These are phyloP conservation scores for Torulaspora indica DNA, from an alignment of 805 yeast genomes.

Conservation along the genomic window DNA sequence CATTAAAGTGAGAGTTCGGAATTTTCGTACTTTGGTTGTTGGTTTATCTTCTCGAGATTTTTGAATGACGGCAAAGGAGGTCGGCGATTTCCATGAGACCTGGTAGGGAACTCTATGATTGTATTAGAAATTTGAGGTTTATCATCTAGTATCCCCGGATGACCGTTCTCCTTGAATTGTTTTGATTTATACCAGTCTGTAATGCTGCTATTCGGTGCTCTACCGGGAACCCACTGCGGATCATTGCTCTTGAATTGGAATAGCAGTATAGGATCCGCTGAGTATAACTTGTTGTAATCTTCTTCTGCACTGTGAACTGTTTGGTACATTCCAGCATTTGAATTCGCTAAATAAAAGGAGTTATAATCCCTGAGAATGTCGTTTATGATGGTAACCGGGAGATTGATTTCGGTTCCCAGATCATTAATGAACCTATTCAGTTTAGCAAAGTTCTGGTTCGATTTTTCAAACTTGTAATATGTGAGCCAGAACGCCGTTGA, in stretches of 20 bases:
- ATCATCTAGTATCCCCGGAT: slow-evolving; percentile 38
- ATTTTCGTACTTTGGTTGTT: slow-evolving; percentile 36
- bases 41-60: slow-evolving; percentile 59
- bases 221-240: slow-evolving; percentile 27
- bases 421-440: slow-evolving; percentile 43
- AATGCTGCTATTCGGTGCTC: slow-evolving; percentile 6
- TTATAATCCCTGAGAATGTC: slow-evolving; percentile 37
- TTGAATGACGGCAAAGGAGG: slow-evolving; percentile 52
- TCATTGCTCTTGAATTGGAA: slow-evolving; percentile 31
- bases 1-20: neutral
- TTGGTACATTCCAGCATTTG: slow-evolving; percentile 28
- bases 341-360: slow-evolving; percentile 36
- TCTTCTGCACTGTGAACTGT: slow-evolving; percentile 5
- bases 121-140: slow-evolving; percentile 44
- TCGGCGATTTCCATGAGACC: slow-evolving; percentile 19
- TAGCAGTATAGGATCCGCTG: slow-evolving; percentile 28
- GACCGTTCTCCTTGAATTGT: slow-evolving; percentile 35
- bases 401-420: slow-evolving; percentile 42
- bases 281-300: neutral
- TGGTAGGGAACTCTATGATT: slow-evolving; percentile 24
- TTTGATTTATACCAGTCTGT: slow-evolving; percentile 26
- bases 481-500: slow-evolving; percentile 54
- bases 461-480: slow-evolving; percentile 50
- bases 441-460: slow-evolving; percentile 42
- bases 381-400: slow-evolving; percentile 49